These are phyloP conservation scores for Colletotrichum tabaci DNA, from an alignment of 2,329 filamentous ascomycete genomes.

Conservation along the genomic window DNA sequence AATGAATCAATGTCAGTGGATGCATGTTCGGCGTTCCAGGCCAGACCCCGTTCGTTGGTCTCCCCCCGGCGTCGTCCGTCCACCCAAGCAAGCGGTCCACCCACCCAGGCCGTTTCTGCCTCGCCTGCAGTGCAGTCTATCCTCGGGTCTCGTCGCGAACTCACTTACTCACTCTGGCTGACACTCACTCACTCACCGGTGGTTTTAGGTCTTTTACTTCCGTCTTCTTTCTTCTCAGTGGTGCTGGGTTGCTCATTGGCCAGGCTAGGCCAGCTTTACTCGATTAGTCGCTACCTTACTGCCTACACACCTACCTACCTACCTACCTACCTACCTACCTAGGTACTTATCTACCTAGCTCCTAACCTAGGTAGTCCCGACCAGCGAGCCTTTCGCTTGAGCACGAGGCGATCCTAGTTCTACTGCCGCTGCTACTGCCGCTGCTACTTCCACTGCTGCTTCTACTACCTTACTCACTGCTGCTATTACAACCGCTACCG, in stretches of 20 bases:
- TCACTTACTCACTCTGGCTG: not conserved
- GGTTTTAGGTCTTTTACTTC: no score
- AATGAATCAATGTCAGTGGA: not conserved
- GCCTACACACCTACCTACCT: no score
- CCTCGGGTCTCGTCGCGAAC: not conserved
- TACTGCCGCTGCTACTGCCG: constrained; percentile 19
- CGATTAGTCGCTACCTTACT: no score
- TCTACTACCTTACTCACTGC: not conserved
- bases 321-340: no score
- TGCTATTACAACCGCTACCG: constrained; percentile 15
- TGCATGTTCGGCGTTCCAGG: not conserved
- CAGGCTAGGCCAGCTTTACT: not conserved
- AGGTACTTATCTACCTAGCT: no score
- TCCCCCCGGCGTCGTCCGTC: constrained; percentile 8
- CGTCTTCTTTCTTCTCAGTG: not conserved
- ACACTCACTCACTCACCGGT: not conserved
- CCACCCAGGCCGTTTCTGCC: constrained; percentile 25
- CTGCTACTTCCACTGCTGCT: constrained; percentile 19
- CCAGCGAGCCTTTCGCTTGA: not conserved
- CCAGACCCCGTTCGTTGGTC: constrained; percentile 1
- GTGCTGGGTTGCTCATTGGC: not conserved
- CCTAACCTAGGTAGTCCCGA: no score
- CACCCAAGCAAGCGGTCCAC: constrained; percentile 21
- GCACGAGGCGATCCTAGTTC: constrained; percentile 1
- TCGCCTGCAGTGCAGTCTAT: not conserved